Evolutionary conservation across 2,329 filamentous ascomycete genomes (phyloP), one percentile per base, ranked within the genome.

Genomic region (Xylaria sp.): DNA sequence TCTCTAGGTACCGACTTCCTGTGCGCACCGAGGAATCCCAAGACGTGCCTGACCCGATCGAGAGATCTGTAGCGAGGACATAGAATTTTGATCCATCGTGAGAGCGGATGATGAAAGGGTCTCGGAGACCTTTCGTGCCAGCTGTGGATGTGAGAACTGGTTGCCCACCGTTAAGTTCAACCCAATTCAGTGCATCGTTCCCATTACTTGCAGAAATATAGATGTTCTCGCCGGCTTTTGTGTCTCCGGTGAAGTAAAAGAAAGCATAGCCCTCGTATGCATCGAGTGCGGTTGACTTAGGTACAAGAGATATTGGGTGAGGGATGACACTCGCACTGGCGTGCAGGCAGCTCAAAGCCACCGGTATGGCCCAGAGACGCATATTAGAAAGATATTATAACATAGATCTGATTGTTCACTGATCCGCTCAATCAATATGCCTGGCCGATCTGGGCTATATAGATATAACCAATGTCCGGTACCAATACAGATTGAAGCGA

Each of bases 71-170:
- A 0, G 85, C 85, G 21, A 87, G 79, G 16, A 87, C 72, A 59
- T 80, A 87, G 66, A 87, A 87, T 3, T 79, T 85, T n/a, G 81
- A 81, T 0, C 85, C 84, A 29, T 87, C 84, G 0, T 75, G 79
- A 0, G 84, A 84, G 13, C 85, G 81, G 25, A 87, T 85, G 53
- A 87, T 76, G 66, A 87, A 87, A 0, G 85, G 85, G 67, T 87
- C 85, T 16, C 85, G 80, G 4, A 87, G 73, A 1, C 85, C 85
- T 27, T 78, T 81, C 0, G 85, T 87, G 47, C 85, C 85, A 53
- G 81, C 65, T 0, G 78, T 80, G 0, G 84, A 86, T 3, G 78
- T 80, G 8, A 87, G 73, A 4, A 84, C 79, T 0, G 85, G 83
- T 63, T 84, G 75, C 1, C 82, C 83, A 0, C 78, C 78, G 62